Evolutionary conservation across 257 asterid species (phyloP), one percentile per base, ranked within the genome.

Genomic region (Eustoma russellianum): DNA sequence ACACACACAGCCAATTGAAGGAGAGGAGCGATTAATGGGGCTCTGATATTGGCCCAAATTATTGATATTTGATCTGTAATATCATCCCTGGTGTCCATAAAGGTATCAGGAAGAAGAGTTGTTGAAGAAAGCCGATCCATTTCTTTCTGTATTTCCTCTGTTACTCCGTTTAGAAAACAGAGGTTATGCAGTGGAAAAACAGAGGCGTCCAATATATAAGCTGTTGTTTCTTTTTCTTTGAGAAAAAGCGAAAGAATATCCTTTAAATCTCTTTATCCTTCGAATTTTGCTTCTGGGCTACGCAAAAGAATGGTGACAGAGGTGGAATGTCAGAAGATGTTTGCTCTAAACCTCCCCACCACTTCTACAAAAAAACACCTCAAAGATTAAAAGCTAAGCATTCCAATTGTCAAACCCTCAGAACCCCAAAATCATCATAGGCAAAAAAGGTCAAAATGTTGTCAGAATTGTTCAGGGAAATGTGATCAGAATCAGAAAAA

Each of bases 291-390:
- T 85, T 82, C 64, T 53, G 62, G 30, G 65, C 33, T 73, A 82
- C 74, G 81, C 83, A 71, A 71, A 72, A 67, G 58, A 60, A 70
- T 66, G 76, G 74, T 46, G 70, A 63, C 57, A 68, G 77, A 77
- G 88, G 60, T 63, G 79, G 75, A 62, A 69, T 83, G 91, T 79
- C 88, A 79, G 92, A 78, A 66, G 8, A 38, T 11, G 66, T 41
- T 12, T 28, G 14, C 84, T 87, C 61, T 85, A 91, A 9, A 91
- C 93, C 66, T 93, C 77, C 61, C 88, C 98, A 3, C 80, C 6
- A 87, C 84, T 87, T 53, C n/a, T 97, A 88, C 87, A 1, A 55
- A 63, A 5, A 97, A 91, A n/a, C n/a, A n/a, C n/a, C n/a, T n/a
- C 97, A 91, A n/a, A n/a, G 17, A 55, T 65, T 56, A 41, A 28